These are phyloP conservation scores for Coffea humblotiana DNA, from an alignment of 305 asterid species.

Conservation along the genomic window DNA sequence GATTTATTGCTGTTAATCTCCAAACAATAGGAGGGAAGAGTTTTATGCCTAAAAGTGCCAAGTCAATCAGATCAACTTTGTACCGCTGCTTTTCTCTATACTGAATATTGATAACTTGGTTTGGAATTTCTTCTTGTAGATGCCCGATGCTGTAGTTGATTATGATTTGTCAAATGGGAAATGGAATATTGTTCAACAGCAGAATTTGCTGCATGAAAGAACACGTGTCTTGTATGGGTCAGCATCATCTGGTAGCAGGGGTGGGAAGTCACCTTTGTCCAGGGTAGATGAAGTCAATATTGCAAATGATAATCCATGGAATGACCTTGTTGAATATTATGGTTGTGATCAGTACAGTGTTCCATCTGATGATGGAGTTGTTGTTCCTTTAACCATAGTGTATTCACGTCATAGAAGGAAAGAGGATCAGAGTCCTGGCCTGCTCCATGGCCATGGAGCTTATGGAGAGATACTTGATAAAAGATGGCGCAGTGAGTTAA, in stretches of 20 bases:
- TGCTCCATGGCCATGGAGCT: conserved; percentile 96
- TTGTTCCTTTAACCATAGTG: conserved; percentile 74
- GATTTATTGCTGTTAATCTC: background rate
- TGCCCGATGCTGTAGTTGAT: conserved; percentile 97
- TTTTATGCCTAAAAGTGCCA: background rate
- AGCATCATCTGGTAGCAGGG: conserved; percentile 39
- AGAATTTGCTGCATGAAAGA: conserved; percentile 81
- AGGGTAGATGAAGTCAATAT: conserved; percentile 19
- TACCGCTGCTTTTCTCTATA: background rate
- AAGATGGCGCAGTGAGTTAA: conserved; percentile 91
- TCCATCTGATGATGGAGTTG: conserved; percentile 70
- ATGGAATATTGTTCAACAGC: conserved; percentile 84
- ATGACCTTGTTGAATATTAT: conserved; percentile 85
- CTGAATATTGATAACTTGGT: background rate
- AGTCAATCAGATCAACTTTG: background rate
- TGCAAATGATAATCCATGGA: conserved; percentile 54
- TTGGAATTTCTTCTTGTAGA: conserved; percentile 41
- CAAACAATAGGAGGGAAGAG: background rate
- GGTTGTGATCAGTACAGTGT: conserved; percentile 79
- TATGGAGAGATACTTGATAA: conserved; percentile 72
- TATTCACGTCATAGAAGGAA: conserved; percentile 69
- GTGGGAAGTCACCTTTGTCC: conserved; percentile 37
- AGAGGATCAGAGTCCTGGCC: conserved; percentile 72
- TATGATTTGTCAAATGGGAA: conserved; percentile 73
- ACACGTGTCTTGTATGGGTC: conserved; percentile 78